phyloP scores from a whole-genome alignment of 2,329 filamentous ascomycete genomes.

The Cladosporium sp. region DNA sequence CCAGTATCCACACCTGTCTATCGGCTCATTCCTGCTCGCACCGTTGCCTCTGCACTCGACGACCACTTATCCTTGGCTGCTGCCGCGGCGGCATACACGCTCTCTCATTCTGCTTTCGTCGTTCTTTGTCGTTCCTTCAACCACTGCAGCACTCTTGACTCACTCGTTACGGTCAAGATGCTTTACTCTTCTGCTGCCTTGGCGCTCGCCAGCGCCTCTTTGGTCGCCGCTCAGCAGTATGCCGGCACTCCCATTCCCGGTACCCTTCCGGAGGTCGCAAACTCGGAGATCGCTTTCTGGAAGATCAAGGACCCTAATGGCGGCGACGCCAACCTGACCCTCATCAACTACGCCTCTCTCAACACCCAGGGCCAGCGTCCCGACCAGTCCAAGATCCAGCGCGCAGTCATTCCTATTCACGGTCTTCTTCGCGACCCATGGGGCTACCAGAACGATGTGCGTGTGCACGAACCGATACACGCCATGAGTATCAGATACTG shows the following conservation, averaged over 20 bases:
- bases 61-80: slow-evolving; percentile 12
- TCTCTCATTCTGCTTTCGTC: slow-evolving; percentile 18
- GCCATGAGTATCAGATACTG: background rate
- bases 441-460: slow-evolving; percentile 23
- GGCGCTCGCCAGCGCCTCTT: background rate
- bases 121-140: slow-evolving; percentile 19
- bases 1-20: slow-evolving; percentile 11
- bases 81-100: slow-evolving; percentile 6
- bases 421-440: slow-evolving; percentile 27
- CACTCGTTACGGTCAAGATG: slow-evolving; percentile 13
- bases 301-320: slow-evolving; percentile 27
- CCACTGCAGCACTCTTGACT: slow-evolving; percentile 17
- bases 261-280: slow-evolving; percentile 18
- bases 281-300: slow-evolving; percentile 29
- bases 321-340: slow-evolving; percentile 23
- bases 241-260: slow-evolving; percentile 22
- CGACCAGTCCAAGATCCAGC: slow-evolving; percentile 23
- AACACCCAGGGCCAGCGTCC: slow-evolving; percentile 22
- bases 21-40: slow-evolving; percentile 4
- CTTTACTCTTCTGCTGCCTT: background rate
- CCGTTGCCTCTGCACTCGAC: slow-evolving; percentile 15
- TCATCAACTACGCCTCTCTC: slow-evolving; percentile 31
- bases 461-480: background rate
- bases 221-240: slow-evolving; percentile 23
- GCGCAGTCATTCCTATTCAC: slow-evolving; percentile 30